These are phyloP conservation scores for Podospora australis DNA, from an alignment of 495 filamentous ascomycete species.

Conservation along the genomic window DNA sequence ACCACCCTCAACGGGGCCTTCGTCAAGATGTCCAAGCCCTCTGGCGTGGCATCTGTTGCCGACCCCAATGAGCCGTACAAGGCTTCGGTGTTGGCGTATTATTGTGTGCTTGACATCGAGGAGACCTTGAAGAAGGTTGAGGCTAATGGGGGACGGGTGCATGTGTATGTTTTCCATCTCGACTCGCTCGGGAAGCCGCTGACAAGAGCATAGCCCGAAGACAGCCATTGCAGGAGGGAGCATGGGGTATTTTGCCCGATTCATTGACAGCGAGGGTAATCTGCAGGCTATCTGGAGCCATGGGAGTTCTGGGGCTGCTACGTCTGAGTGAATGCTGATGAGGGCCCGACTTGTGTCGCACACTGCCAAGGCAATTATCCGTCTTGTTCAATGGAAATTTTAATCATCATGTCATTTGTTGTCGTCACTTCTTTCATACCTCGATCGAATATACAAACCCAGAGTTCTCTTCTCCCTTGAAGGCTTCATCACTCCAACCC, in stretches of 20 bases:
- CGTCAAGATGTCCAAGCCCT: background rate
- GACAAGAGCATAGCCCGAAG: background rate
- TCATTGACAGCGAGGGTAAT: constrained; percentile 10
- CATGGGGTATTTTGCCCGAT: constrained; percentile 6
- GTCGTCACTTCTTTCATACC: background rate
- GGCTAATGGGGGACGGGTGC: constrained; percentile 3
- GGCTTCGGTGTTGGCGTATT: background rate
- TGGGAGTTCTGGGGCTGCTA: too few species aligned
- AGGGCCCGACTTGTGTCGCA: too few species aligned
- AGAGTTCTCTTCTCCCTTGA: background rate
- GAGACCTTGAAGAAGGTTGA: constrained; percentile 4
- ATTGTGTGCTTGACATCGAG: background rate
- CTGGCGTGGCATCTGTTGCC: background rate
- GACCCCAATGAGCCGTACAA: background rate
- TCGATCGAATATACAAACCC: background rate
- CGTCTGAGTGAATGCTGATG: too few species aligned
- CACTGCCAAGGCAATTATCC: background rate
- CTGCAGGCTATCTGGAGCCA: constrained; percentile 7
- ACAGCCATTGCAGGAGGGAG: constrained; percentile 3
- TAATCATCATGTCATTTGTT: background rate
- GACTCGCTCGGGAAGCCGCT: background rate
- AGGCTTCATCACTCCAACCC: constrained; percentile 57
- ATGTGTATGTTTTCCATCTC: constrained; percentile 2
- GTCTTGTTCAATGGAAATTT: background rate
- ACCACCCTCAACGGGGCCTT: constrained; percentile 3